Evolutionary conservation across 2,329 filamentous ascomycete species (phyloP), one percentile per base, ranked within the genome.

Genomic region (Ramularia endophylla): DNA sequence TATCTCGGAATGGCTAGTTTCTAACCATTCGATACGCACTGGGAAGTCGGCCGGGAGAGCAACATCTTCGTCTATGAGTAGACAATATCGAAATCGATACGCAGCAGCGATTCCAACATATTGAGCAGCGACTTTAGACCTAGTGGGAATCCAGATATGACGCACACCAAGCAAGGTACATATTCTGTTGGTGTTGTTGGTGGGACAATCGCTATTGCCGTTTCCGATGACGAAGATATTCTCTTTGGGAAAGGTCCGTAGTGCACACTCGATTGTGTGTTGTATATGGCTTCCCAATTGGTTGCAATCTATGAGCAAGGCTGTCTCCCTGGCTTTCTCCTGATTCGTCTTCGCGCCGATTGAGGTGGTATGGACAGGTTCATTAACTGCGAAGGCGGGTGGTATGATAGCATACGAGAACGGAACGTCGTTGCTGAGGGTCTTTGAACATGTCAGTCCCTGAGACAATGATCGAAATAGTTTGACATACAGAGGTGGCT

Each of bases 11-110:
- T 38, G 12, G 11, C 36, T 28, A 8, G 13, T 11, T 16, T 39
- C 27, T 9, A 73, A 58, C 7, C 69, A 61, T 13, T 71, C 62
- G 2, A 62, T 66, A 16, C 70, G 67, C 4, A 74, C 61, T 3
- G 69, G 70, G 36, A 73, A 71, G 43, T 71, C 68, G 0, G 66
- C 54, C 1, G 70, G 71, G 3, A 74, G 58, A 1, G 66, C 61
- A 32, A 69, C 72, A 47, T 74, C 71, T 42, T 74, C 71, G 38
- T 73, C 71, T 39, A 73, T 74, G 22, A 73, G 61, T 5, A 74
- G 56, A 4, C 69, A 65, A 37, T 72, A 65, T 38, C 66, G 60
- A 51, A 71, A 73, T 1, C 55, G 56, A 39, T 66, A 65, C 4
- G 68, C 66, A 4, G 69, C 68, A 40, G 70, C 67, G 40, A 62